Base-by-base conservation (phyloP, 2,329 filamentous ascomycete genomes). In the Alternaria brassicicola region DNA sequence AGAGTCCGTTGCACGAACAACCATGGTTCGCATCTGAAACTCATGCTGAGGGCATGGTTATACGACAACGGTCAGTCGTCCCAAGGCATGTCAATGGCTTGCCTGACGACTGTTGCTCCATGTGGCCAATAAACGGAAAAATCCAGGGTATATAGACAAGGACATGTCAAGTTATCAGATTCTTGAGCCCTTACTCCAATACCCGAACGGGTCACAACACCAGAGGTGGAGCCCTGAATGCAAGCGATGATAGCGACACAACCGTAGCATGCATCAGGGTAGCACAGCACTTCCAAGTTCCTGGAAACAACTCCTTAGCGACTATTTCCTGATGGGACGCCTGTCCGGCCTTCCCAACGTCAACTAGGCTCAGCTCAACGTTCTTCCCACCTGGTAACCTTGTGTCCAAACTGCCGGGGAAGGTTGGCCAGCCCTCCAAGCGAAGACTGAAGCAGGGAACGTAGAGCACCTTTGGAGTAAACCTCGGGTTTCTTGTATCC, bases 21-120 rank as follows among this genome's bases (percentile, higher is more conserved):
- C 26, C 45, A 23, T 45, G 17, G 35, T 49, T 49, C 43, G 23
- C 19, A 39, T 21, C 25, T 55, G 50, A 58, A 58, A 58, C 55
- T 21, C n/a, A n/a, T 19, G 25, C 23, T 50, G 26, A 48, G 36
- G 28, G 33, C 2, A 31, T 26, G 28, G 30, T 38, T 28, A 25
- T 33, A 43, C 45, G 19, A 25, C 42, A 25, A 26, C 33, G 33
- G 26, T 8, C 12, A 45, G 42, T 45, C 12, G 45, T 35, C 43
- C 30, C 43, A 50, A 2, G 38, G 25, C 7, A 17, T 38, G n/a
- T 31, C 23, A 45, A 43, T 49, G n/a, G 36, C 36, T 39, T 38
- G 19, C 36, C n/a, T n/a, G 28, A 41, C 42, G 21, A 10, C 43
- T 23, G 8, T 38, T n/a, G 25, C 38, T 46, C 19, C 28, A 31